Evolutionary conservation across 2,329 filamentous ascomycete genomes (phyloP), one percentile per base, ranked within the genome.

Genomic region (Botrytis galanthina): DNA sequence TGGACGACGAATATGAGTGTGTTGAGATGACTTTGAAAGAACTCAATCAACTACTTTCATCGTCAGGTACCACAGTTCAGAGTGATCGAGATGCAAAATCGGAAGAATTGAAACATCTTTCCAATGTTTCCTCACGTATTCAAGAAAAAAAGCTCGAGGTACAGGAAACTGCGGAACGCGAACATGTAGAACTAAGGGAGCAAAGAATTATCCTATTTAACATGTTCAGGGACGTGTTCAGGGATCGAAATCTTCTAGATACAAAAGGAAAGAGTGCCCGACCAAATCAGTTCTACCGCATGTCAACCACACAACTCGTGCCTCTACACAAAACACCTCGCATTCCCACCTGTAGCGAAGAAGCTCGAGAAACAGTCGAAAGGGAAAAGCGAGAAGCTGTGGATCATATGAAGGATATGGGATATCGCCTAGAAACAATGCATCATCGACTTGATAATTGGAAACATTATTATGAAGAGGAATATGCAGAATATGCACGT

Each of bases 401-500:
- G 3, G 57, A 74, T 6, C 29, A 73, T 5, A 48, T 75, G 39
- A 29, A 70, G 5, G 26, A 62, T 10, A 68, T 60, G 35, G 42
- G 59, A 20, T 29, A 39, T n/a, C 48, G 29, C 9, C 20, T 74
- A 1, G 54, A 72, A 60, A 46, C 74, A 29, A 60, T 72, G 10
- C 67, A 46, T 39, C 16, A 73, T 5, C 75, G 64, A 44, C 35
- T 75, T 3, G 70, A 77, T 16, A 70, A 74, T 48, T 74, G 74
- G 72, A 57, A 67, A 4, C n/a, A 59, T 0, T 72, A 73, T 9
- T 75, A 77, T 26, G 66, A 75, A 2, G 29, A 68, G 1, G 32
- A 74, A 39, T 74, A 73, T 26, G 20, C 60, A 29, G 9, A 42
- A 26, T 76, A 73, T 63, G 32, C 37, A n/a, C 22, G 37, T 44